Percentiles rank a stretch among this genome's conserved stretches.
Evolutionary conservation across 768 basidiomycete genomes (phyloP).

Genomic region (Suillus ampliporus): DNA sequence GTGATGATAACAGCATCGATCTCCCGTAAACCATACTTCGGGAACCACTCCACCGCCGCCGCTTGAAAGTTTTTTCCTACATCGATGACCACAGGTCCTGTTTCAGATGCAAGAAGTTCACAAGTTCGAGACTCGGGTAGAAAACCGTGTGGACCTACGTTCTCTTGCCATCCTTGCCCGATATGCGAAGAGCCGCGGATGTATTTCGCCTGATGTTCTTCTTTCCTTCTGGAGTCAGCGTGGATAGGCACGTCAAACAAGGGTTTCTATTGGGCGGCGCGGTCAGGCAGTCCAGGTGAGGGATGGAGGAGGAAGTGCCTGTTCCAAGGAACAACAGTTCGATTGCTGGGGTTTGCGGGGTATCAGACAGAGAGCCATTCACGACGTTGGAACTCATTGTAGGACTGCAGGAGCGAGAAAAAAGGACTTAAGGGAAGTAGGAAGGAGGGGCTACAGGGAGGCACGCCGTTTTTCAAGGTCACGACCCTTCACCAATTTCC

Average conservation of each 20-base stretch:
- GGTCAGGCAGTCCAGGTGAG: constrained; percentile 77
- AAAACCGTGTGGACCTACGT: constrained; percentile 50
- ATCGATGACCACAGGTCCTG: constrained; percentile 83
- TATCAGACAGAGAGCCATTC: background rate
- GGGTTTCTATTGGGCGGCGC: constrained; percentile 54
- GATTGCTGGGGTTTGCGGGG: constrained; percentile 22
- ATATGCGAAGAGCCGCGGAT: constrained; percentile 64
- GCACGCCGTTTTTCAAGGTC: background rate
- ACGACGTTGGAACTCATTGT: background rate
- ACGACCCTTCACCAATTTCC: background rate
- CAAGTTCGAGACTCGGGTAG: background rate
- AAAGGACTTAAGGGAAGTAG: background rate
- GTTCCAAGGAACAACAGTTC: constrained; percentile 87
- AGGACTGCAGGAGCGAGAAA: background rate
- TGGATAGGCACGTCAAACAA: constrained; percentile 72
- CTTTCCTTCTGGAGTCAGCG: constrained; percentile 71
- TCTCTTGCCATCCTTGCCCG: constrained; percentile 42
- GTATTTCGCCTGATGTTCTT: constrained; percentile 89
- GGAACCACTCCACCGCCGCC: constrained; percentile 61
- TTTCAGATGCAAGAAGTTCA: background rate
- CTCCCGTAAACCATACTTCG: constrained; percentile 72
- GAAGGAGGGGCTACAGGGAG: background rate
- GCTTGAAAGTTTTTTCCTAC: constrained; percentile 84
- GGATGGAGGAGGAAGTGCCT: constrained; percentile 78
- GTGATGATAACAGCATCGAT: constrained; percentile 83